Percentiles rank a stretch among this genome's conserved stretches.
These are phyloP conservation scores for Carex kokanica DNA, from an alignment of 176 grass and related monocot species.

Conservation along the genomic window DNA sequence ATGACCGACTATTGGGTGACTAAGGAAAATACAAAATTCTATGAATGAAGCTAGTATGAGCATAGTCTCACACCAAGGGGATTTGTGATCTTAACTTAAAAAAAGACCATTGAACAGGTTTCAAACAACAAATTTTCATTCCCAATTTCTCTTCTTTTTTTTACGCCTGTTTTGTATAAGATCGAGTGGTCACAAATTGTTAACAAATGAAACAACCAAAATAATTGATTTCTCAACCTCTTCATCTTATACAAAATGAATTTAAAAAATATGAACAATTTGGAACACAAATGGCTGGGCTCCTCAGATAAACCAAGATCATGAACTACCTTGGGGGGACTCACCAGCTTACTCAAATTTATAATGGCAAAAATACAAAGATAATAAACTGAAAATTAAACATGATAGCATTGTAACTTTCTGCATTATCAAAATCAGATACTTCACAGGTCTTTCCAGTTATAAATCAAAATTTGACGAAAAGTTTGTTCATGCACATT, in stretches of 20 bases:
- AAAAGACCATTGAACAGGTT: neutral
- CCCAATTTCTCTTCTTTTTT: neutral
- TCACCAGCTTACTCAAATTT: neutral
- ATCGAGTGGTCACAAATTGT: neutral
- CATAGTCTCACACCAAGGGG: neutral
- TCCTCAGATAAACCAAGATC: neutral
- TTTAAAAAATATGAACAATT: neutral
- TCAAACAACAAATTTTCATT: neutral
- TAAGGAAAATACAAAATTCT: neutral
- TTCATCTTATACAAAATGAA: neutral
- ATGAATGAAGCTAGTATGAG: neutral
- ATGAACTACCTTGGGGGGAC: neutral
- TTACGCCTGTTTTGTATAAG: neutral
- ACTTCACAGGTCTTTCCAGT: neutral
- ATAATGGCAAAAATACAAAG: neutral
- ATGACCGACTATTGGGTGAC: neutral
- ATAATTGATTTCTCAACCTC: neutral
- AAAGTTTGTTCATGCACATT: neutral
- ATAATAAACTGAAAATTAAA: conserved; percentile 1
- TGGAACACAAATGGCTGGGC: neutral
- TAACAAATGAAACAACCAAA: neutral
- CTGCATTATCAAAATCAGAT: neutral
- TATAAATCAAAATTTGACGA: neutral
- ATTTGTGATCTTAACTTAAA: neutral
- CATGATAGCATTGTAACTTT: neutral